Conservation (phyloP, 2,329 filamentous ascomycete species). For the Ophiocordyceps camponoti-rufipedis region DNA sequence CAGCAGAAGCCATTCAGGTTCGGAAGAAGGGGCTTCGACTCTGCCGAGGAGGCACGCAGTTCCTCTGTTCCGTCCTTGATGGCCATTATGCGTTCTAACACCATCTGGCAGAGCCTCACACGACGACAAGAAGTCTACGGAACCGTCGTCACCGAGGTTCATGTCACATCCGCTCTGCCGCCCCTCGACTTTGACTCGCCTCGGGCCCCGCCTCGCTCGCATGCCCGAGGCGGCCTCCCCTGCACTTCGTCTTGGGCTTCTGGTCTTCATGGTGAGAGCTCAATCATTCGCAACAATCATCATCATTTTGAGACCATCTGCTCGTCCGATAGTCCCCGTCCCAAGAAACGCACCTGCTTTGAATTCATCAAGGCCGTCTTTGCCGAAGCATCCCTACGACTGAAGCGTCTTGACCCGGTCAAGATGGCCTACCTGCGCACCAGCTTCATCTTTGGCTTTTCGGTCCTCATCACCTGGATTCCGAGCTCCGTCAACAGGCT, state of each 20-base stretch:
- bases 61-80: not conserved
- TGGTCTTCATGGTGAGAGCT: constrained; percentile 1
- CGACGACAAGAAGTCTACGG: constrained; percentile 19
- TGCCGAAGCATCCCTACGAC: constrained; percentile 12
- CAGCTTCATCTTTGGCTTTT: constrained; percentile 41
- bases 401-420: constrained; percentile 27
- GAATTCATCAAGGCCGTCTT: constrained; percentile 8
- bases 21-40: constrained; percentile 12
- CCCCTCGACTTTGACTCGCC: constrained; percentile 2
- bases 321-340: constrained; percentile 7
- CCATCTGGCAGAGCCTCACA: constrained; percentile 8
- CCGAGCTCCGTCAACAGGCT: constrained; percentile 56
- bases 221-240: not conserved
- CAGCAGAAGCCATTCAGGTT: constrained; percentile 7
- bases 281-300: constrained; percentile 2
- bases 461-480: constrained; percentile 41
- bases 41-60: constrained; percentile 14
- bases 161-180: constrained; percentile 18
- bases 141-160: constrained; percentile 30
- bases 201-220: constrained; percentile 4
- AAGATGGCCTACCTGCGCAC: constrained; percentile 42
- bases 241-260: not conserved
- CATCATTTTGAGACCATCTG: constrained; percentile 12
- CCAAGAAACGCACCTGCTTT: constrained; percentile 4
- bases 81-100: constrained; percentile 4